phyloP scores from a whole-genome alignment of 805 yeast species.

The Henningerozyma blattae region DNA sequence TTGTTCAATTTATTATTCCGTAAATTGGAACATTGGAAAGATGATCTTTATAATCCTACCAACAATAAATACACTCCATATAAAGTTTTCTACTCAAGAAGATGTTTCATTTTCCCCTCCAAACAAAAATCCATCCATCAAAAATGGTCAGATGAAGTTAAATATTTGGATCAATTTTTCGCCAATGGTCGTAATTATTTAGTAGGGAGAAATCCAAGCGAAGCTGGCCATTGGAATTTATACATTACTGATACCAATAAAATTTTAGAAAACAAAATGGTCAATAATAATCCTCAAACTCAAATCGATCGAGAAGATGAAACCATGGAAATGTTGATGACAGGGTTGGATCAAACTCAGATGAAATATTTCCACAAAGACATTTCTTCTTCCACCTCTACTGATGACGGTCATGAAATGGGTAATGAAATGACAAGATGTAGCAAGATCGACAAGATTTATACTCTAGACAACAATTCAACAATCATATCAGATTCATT shows the following conservation, averaged over 20 bases:
- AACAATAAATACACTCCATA: constrained; percentile 29
- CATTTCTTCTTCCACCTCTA: background rate
- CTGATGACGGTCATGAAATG: constrained; percentile 58
- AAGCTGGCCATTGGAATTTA: constrained; percentile 78
- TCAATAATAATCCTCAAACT: constrained; percentile 3
- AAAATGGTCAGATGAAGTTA: constrained; percentile 75
- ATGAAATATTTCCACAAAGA: constrained; percentile 1
- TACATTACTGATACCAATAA: constrained; percentile 46
- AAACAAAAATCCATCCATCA: constrained; percentile 71
- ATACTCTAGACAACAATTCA: constrained; percentile 20
- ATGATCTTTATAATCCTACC: background rate
- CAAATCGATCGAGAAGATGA: constrained; percentile 35
- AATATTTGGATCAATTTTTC: constrained; percentile 55
- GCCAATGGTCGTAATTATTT: constrained; percentile 51
- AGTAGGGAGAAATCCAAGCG: constrained; percentile 66
- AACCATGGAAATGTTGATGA: constrained; percentile 86
- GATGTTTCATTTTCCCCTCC: constrained; percentile 87
- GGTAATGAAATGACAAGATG: constrained; percentile 58
- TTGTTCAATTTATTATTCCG: constrained; percentile 40
- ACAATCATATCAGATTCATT: constrained; percentile 65
- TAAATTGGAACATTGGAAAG: constrained; percentile 28
- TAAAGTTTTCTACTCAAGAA: constrained; percentile 78
- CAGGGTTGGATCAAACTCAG: constrained; percentile 49
- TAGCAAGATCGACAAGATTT: constrained; percentile 54
- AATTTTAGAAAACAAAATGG: constrained; percentile 4